Evolutionary conservation across 805 yeast species (phyloP).

Genomic region (Wickerhamomyces bisporus): DNA sequence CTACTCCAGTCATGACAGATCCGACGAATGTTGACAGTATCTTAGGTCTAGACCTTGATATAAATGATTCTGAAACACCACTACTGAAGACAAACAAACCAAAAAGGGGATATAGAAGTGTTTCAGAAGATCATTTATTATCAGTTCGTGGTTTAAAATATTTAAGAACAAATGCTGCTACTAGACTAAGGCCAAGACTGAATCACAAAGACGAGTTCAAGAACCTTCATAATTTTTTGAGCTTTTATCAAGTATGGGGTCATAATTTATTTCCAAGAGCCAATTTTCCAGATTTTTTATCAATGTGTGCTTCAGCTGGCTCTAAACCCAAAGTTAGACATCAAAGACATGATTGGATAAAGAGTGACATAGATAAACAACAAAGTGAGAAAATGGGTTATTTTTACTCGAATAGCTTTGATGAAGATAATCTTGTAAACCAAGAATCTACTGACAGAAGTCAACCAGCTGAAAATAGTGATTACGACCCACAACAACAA

Average conservation of each 20-base stretch:
- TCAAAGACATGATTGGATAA: conserved; percentile 34
- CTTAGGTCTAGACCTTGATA: conserved; percentile 7
- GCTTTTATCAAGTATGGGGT: conserved; percentile 69
- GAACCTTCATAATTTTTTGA: conserved; percentile 45
- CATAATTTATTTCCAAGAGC: conserved; percentile 77
- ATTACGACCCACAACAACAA: too few relatives aligned
- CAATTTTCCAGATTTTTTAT: conserved; percentile 63
- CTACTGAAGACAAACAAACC: neutral
- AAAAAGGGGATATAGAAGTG: conserved; percentile 21
- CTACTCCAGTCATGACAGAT: too few relatives aligned
- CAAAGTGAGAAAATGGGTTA: conserved; percentile 1
- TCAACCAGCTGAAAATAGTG: too few relatives aligned
- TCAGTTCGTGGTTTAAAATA: conserved; percentile 52
- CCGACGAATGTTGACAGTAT: conserved; percentile 8
- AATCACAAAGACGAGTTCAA: conserved; percentile 39
- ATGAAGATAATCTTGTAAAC: too few relatives aligned
- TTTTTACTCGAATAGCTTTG: conserved; percentile 3
- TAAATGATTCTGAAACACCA: neutral
- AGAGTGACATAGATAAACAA: conserved; percentile 30
- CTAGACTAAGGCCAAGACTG: conserved; percentile 18
- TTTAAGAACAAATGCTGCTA: conserved; percentile 33
- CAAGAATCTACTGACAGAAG: too few relatives aligned
- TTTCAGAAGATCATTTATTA: conserved; percentile 48
- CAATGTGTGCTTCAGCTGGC: conserved; percentile 47
- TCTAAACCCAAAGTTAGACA: conserved; percentile 34